Base-by-base conservation (phyloP, 768 basidiomycete species). In the Pholiota conissans region DNA sequence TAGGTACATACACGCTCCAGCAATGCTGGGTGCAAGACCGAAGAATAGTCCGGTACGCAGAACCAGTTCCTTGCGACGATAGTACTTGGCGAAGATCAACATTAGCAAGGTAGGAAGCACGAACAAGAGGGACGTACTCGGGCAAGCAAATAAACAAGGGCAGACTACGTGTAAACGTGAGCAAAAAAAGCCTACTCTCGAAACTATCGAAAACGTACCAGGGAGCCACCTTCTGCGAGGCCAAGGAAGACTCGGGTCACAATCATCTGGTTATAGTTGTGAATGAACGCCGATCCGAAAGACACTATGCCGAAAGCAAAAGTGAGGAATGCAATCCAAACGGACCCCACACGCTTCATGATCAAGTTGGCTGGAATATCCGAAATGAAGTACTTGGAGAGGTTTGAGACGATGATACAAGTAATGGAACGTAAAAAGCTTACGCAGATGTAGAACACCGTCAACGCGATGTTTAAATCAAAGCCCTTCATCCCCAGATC, bases 341-440 rank as follows among this genome's bases (percentile, higher is more conserved):
- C 63, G 0, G 77, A 73, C 7, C 78, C 78, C 52, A 75, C 73
- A 30, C 65, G 72, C 58, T 79, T 79, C 42, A 79, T 66, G 3
- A 69, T 67, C 6, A 79, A 69, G 55, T 79, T 79, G 22, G 76
- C 76, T 0, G 78, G 78, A 18, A 78, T 68, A 56, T 78, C 76
- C 1, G 72, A 62, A 40, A 70, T 54, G 37, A 73, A 73, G 53
- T 71, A 76, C 76, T 79, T 20, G 14, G 40, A 39, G 28, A 24
- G 16, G 13, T 13, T 26, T 55, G 8, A 49, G 32, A 46, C 39
- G 22, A 8, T 14, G 11, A 34, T 29, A 16, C 6, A 7, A 11
- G 29, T 11, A 6, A 8, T 3, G 40, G 0, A 11, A 58, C 16
- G 14, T 46, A 40, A 40, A 48, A 39, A 4, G 56, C 64, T 22